phyloP scores from a whole-genome alignment of 495 filamentous ascomycete species.

The Lepidopterella palustris region DNA sequence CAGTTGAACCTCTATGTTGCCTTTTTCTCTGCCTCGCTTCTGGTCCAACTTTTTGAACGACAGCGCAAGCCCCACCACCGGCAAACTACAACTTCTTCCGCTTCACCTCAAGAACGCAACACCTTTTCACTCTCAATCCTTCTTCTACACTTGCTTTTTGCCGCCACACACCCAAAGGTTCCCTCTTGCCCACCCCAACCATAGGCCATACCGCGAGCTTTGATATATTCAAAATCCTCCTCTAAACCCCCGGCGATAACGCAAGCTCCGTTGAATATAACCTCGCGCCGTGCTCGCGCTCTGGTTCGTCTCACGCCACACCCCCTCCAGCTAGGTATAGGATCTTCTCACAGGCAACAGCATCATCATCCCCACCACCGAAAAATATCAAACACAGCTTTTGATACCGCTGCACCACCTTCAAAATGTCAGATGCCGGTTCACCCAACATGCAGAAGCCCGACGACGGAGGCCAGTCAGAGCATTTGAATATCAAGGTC shows the following conservation, averaged over 20 bases:
- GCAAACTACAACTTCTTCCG: too few relatives aligned
- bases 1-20: too few relatives aligned
- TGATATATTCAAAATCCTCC: neutral
- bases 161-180: neutral
- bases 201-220: neutral
- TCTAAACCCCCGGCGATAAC: constrained; percentile 8
- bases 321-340: neutral
- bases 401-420: neutral
- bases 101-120: too few relatives aligned
- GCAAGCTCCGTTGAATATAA: constrained; percentile 4
- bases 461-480: constrained; percentile 50
- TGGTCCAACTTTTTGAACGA: too few relatives aligned
- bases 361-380: neutral
- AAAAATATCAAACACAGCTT: neutral
- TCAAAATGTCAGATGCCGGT: constrained; percentile 45
- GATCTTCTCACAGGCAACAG: neutral
- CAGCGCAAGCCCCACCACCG: too few relatives aligned
- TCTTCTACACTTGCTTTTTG: neutral
- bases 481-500: constrained; percentile 99
- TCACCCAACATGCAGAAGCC: constrained; percentile 48
- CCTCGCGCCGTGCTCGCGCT: constrained; percentile 2
- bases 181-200: neutral
- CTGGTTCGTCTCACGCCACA: constrained; percentile 19
- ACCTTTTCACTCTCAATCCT: neutral
- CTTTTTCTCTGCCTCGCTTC: too few relatives aligned